These are phyloP conservation scores for Raphanus sativus DNA, from an alignment of 345 rosid species.

Conservation along the genomic window DNA sequence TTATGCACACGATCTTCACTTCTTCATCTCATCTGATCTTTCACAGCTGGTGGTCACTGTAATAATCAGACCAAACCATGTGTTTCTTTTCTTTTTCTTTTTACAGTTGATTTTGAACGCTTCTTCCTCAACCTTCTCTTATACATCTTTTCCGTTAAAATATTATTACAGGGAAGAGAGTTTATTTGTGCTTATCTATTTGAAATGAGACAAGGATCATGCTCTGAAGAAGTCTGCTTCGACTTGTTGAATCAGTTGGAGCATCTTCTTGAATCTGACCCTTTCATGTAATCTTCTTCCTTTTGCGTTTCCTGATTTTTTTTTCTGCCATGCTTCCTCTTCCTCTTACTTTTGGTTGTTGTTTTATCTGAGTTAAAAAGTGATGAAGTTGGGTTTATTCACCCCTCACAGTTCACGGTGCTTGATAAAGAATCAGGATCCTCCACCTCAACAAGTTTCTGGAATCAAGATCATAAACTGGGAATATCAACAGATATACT, in stretches of 20 bases:
- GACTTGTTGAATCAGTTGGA: conserved; percentile 55
- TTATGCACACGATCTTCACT: no score
- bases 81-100: no score
- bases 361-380: conserved; percentile 45
- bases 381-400: conserved; percentile 86
- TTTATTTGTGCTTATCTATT: no score
- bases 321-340: background rate
- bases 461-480: conserved; percentile 74
- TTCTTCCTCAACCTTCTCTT: background rate
- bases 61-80: background rate
- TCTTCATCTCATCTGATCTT: background rate
- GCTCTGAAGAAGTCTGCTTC: conserved; percentile 26
- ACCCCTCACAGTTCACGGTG: conserved; percentile 71
- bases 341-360: background rate
- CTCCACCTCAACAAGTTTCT: conserved; percentile 44
- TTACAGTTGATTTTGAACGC: background rate
- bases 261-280: conserved; percentile 64
- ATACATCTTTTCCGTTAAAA: no score
- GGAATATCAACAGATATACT: conserved; percentile 75
- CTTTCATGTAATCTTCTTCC: conserved; percentile 54
- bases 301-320: background rate
- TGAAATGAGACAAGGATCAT: conserved; percentile 32
- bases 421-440: conserved; percentile 45
- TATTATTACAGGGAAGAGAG: no score
- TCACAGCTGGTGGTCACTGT: background rate